Conservation (phyloP, 345 rosid species). For the Corchorus capsularis region DNA sequence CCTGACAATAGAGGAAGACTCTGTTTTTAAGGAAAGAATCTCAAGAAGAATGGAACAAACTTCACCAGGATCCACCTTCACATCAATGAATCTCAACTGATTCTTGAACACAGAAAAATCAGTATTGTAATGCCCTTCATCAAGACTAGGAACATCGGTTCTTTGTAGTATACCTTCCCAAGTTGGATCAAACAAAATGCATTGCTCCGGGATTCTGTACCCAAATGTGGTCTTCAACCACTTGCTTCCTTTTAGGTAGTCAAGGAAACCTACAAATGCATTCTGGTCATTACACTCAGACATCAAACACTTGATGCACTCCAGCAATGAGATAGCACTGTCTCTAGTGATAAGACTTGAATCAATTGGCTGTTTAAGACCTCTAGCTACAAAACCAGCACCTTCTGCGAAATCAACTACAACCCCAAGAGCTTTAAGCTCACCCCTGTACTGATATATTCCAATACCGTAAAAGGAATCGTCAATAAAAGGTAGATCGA, state of each 20-base stretch:
- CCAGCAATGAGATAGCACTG: neutral
- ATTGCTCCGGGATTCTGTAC: neutral
- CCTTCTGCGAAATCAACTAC: neutral
- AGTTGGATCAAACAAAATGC: slow-evolving; percentile 7
- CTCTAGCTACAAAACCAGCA: neutral
- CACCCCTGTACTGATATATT: neutral
- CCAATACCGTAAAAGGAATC: neutral
- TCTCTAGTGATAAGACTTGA: neutral
- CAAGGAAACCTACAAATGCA: neutral
- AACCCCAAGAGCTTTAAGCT: neutral
- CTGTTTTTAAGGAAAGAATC: neutral
- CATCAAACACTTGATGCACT: neutral
- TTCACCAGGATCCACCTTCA: slow-evolving; percentile 6
- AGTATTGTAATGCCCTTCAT: neutral
- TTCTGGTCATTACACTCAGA: neutral
- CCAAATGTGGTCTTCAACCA: slow-evolving; percentile 6
- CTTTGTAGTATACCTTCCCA: neutral
- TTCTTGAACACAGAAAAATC: neutral
- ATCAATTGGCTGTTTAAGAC: neutral
- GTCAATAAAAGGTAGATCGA: neutral
- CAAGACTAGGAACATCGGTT: neutral
- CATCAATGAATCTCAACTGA: neutral
- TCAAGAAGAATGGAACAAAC: neutral
- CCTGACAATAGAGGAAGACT: neutral
- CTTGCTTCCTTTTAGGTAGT: neutral